Base-by-base conservation (phyloP, 2,329 filamentous ascomycete species). In the Aphanocladium album region DNA sequence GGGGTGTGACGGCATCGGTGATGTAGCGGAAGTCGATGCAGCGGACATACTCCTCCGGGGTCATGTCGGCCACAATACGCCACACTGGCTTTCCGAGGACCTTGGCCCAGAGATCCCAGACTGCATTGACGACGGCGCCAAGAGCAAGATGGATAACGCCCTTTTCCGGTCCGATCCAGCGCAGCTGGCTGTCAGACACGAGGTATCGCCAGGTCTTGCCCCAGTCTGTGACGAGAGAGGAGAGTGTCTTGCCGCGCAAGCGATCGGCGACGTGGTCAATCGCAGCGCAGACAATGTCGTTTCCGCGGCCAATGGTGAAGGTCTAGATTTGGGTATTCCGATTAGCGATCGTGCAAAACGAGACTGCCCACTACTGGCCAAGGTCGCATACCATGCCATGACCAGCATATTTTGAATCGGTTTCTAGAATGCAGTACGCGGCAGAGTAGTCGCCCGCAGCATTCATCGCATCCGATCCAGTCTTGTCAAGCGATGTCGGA, bases 31-130 rank as follows among this genome's bases (percentile, higher is more conserved):
- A 97, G 77, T 96, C 93, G 72, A 97, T 93, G 77, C 92, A 93
- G 62, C 81, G 77, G 56, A 96, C 91, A 56, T 96, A 85, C 77
- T 96, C 88, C 76, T 95, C 89, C 1, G 92, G 91, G 3, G 83
- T 88, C 90, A 96, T 96, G 67, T 96, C 92, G 12, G 89, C 89
- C 25, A 97, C 89, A 64, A 97, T 88, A 62, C 87, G 84, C 93
- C 92, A 96, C 16, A 96, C 90, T 3, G 92, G 93, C 79, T 96
- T 96, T 65, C 84, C 82, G 39, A 95, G 83, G 2, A 83, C 83
- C 79, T 96, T 96, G 59, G 90, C 91, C 92, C 92, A 96, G n/a
- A 96, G 84, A 74, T 96, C 92, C 92, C 92, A 96, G 68, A 96
- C 81, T 17, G 91, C 92, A 73, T 96, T 96, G 68, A 96, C 90